Conservation (phyloP, 345 rosid species). For the Hibiscus tridactylites region DNA sequence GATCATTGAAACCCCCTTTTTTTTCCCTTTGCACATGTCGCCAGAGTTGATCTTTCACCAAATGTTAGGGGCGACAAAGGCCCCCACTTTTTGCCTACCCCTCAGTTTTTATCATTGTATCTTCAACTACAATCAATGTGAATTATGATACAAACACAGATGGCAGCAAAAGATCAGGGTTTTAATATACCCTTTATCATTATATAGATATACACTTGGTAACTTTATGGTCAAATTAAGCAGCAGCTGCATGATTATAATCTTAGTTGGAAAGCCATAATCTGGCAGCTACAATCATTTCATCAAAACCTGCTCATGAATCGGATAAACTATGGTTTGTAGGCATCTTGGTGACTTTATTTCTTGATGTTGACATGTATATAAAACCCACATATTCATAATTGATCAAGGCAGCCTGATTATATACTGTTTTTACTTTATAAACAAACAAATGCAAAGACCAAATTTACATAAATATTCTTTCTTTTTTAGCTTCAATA, state of each 20-base stretch:
- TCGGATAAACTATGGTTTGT: too few species aligned
- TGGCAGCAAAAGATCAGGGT: not conserved
- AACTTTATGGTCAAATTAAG: not conserved
- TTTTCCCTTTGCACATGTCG: too few species aligned
- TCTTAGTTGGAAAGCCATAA: not conserved
- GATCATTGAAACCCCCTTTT: too few species aligned
- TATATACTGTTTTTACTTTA: too few species aligned
- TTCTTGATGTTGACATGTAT: too few species aligned
- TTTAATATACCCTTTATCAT: not conserved
- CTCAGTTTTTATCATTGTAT: constrained; percentile 13
- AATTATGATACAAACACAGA: not conserved
- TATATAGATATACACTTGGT: not conserved
- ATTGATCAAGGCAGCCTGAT: too few species aligned
- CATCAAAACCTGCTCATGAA: too few species aligned
- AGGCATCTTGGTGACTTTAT: too few species aligned
- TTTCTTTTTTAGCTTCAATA: constrained; percentile 11
- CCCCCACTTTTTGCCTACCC: not conserved
- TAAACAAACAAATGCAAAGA: too few species aligned
- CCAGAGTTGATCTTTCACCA: not conserved
- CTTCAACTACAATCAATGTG: constrained; percentile 15
- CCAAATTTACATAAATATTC: constrained; percentile 14
- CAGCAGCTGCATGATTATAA: not conserved
- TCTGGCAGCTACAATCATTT: not conserved
- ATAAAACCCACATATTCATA: too few species aligned
- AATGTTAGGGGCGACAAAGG: not conserved